Evolutionary conservation across 2,329 filamentous ascomycete species (phyloP), one percentile per base, ranked within the genome.

Genomic region (Cladosporium sp.): DNA sequence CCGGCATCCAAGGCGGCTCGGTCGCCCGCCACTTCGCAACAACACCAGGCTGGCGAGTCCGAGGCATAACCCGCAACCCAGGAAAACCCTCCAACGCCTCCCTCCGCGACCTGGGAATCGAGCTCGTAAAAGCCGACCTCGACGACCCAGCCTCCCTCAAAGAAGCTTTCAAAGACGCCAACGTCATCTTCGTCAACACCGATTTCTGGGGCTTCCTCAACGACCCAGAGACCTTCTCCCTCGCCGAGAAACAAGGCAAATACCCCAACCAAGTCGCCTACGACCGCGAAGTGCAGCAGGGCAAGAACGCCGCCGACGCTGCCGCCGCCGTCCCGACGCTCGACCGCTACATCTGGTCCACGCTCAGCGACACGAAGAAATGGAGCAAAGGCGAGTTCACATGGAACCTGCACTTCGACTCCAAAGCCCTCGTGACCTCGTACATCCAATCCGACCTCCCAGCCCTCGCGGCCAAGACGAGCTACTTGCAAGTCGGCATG

Each of bases 21-120:
- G 55, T 62, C n/a, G 45, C 52, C 32, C 47, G 49, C 12, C 42
- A 52, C 17, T 60, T 60, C 54, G 53, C 55, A 11, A 19, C 34
- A 17, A 51, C 47, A 17, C 43, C 47, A 12, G 30, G 36, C n/a
- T 60, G 47, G 47, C 32, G 45, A 6, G 41, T 70, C 50, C 64
- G 66, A 12, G 68, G 65, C 51, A 58, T 76, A n/a, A 75, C 75
- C 30, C 73, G 76, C 43, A 70, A 75, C 55, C 66, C 70, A 1
- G 58, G 59, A 43, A 65, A 68, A 15, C 43, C 59, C 5, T 68
- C 68, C 29, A 63, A 69, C 7, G 57, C 67, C 32, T 61, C 48
- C 15, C 64, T 66, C 50, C 55, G 55, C 15, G 56, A 48, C 0
- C 55, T 56, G 37, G 71, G 70, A 15, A 58, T 71, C 22, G 71